phyloP scores from a whole-genome alignment of 805 yeast species.

The Monosporozyma aquatica region DNA sequence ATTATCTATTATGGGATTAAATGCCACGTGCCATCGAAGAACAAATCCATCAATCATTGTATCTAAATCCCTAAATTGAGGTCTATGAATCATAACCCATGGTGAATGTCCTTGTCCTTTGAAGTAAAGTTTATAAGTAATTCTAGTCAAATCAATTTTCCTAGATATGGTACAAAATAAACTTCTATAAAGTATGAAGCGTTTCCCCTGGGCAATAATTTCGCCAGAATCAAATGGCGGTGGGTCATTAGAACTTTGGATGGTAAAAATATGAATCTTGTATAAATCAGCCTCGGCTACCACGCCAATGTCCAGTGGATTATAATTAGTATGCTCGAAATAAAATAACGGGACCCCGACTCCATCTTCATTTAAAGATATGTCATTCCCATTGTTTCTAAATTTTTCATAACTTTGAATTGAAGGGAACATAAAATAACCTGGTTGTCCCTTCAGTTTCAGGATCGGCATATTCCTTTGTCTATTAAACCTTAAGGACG shows the following conservation, averaged over 20 bases:
- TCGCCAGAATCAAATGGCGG: conserved; percentile 11
- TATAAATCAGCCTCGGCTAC: conserved; percentile 1
- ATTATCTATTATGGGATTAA: conserved; percentile 3
- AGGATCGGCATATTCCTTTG: conserved; percentile 8
- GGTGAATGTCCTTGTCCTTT: background rate
- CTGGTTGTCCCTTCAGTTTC: conserved; percentile 2
- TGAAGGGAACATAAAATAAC: conserved; percentile 13
- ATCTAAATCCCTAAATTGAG: conserved; percentile 8
- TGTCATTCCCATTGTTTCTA: conserved; percentile 5
- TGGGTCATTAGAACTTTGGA: conserved; percentile 5
- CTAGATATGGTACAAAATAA: conserved; percentile 11
- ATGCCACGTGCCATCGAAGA: conserved; percentile 12
- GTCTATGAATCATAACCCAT: conserved; percentile 4
- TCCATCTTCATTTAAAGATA: conserved; percentile 10
- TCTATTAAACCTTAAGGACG: conserved; percentile 5
- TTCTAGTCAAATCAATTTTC: background rate
- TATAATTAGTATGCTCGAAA: conserved; percentile 3
- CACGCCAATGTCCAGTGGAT: background rate
- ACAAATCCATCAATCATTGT: conserved; percentile 6
- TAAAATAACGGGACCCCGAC: conserved; percentile 14
- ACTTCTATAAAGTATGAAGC: conserved; percentile 8
- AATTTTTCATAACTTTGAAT: conserved; percentile 12
- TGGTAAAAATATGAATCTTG: conserved; percentile 8
- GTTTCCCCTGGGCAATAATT: conserved; percentile 4
- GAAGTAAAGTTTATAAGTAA: conserved; percentile 6